Evolutionary conservation across 106 monocot genomes (phyloP), one percentile per base, ranked within the genome.

Genomic region (Allium sativum): DNA sequence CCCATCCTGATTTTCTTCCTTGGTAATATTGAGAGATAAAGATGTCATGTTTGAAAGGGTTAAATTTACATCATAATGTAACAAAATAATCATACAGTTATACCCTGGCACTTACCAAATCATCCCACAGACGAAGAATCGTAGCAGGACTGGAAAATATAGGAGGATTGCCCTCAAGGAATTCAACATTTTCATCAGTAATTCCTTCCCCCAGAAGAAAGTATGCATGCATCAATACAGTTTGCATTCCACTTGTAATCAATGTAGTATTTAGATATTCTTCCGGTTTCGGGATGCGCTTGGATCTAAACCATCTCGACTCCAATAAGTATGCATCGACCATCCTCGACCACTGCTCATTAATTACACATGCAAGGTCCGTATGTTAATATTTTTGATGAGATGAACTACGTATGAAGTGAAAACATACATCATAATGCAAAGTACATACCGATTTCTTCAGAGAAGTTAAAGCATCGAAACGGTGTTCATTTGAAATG

Each of bases 51-150:
- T 31, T 31, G 31, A 31, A 31, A 0, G 5, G 5, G 5, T 31
- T 31, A 31, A 31, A 31, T 31, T 31, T 31, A 5, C 31, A 31
- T 31, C 5, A 31, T 31, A 31, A 31, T 31, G 31, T 31, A 40
- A 43, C 12, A 31, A 5, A 21, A 17, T 20, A 13, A 40, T 58
- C 15, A 40, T 13, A 65, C 0, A 53, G 14, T 21, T 20, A 0
- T 48, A 78, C 78, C 84, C 76, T 64, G 8, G 79, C 84, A 79
- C 72, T 76, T 50, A 72, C 76, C n/a, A 84, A 55, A 64, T 84
- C 84, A 64, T 84, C 84, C 69, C 73, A 76, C 58, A 84, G 84
- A 3, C 84, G 58, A 56, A 84, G 72, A 66, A 79, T 79, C 21
- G 18, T 73, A 21, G 79, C 79, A 9, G 74, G 52, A 41, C 64